These are phyloP conservation scores for Curvularia hawaiiensis DNA, from an alignment of 2,329 filamentous ascomycete genomes.

Conservation along the genomic window DNA sequence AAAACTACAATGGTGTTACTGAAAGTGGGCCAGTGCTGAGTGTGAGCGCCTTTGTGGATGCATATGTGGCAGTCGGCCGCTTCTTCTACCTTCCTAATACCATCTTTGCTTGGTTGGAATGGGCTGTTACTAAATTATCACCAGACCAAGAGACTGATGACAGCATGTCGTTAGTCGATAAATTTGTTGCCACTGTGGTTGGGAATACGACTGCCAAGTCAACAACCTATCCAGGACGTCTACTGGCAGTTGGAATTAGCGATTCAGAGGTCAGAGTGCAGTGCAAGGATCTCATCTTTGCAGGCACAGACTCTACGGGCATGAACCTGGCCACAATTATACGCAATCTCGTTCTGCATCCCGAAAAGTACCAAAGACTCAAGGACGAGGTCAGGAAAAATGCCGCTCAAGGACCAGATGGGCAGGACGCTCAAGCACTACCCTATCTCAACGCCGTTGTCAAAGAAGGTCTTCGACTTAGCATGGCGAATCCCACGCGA, in stretches of 20 bases:
- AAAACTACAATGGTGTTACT: conserved; percentile 56
- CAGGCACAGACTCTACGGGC: conserved; percentile 37
- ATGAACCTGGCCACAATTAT: conserved; percentile 37
- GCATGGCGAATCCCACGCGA: conserved; percentile 47
- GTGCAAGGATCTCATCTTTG: conserved; percentile 56
- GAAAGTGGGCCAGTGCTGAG: conserved; percentile 44
- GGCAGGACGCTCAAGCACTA: conserved; percentile 34
- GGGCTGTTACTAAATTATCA: conserved; percentile 42
- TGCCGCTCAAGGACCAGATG: conserved; percentile 10
- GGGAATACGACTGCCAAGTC: conserved; percentile 38
- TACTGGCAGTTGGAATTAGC: conserved; percentile 53
- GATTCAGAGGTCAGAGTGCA: conserved; percentile 55
- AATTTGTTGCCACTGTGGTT: conserved; percentile 51
- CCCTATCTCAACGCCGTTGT: conserved; percentile 55
- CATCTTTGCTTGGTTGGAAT: conserved; percentile 50
- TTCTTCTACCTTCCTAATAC: conserved; percentile 59
- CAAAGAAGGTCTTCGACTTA: conserved; percentile 53
- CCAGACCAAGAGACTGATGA: conserved; percentile 40
- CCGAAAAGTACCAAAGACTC: conserved; percentile 27
- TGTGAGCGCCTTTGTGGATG: conserved; percentile 59
- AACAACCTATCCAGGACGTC: conserved; percentile 55
- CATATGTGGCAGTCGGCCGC: conserved; percentile 59
- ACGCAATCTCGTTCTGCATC: conserved; percentile 24
- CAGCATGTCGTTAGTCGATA: conserved; percentile 50
- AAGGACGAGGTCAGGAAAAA: conserved; percentile 29